A percentile compares a stretch with the other conserved stretches of the same genome.
These are phyloP conservation scores for Phialocephala sp. DNA, from an alignment of 2,329 filamentous ascomycete species.

Conservation along the genomic window DNA sequence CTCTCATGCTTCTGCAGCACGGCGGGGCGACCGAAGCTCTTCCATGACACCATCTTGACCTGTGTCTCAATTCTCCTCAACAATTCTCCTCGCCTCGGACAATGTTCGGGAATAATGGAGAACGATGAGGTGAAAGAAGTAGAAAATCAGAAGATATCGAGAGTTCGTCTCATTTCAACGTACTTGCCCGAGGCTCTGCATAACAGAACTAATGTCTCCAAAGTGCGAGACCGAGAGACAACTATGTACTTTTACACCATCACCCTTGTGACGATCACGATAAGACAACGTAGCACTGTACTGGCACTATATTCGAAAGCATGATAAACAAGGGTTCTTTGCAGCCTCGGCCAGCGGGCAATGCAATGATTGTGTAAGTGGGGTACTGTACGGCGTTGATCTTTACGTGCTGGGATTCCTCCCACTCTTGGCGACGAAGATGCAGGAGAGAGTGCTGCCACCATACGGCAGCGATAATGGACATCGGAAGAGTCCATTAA, in stretches of 20 bases:
- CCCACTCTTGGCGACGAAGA: conserved; percentile 9
- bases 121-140: background rate
- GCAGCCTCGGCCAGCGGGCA: conserved; percentile 13
- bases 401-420: conserved; percentile 1
- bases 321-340: background rate
- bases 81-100: background rate
- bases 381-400: background rate
- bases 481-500: background rate
- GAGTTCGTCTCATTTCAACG: background rate
- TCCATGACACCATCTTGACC: conserved; percentile 22
- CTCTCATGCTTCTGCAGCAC: conserved; percentile 33
- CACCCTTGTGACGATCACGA: background rate
- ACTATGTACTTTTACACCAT: background rate
- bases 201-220: background rate
- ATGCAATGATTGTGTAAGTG: background rate
- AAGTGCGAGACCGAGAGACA: background rate
- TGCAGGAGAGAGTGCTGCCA: background rate
- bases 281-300: background rate
- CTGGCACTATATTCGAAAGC: background rate
- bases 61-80: background rate
- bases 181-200: conserved; percentile 3
- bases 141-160: background rate
- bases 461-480: background rate
- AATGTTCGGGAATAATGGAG: background rate
- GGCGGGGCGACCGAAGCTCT: conserved; percentile 14